Conservation (phyloP, 208 protist genomes). For the Endotrypanum monterogeii region DNA sequence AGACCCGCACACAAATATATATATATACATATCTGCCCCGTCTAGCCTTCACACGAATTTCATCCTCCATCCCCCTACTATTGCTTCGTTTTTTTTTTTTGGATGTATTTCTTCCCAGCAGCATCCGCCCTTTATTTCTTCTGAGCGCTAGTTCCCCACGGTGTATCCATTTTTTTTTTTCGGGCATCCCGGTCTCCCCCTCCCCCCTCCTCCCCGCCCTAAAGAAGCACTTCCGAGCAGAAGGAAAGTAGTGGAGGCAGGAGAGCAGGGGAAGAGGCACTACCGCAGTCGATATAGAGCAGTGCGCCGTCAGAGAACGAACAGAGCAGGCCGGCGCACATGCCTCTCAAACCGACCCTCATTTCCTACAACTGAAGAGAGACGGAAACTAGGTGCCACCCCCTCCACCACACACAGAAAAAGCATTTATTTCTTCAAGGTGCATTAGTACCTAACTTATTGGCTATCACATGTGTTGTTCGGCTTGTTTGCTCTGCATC, state of each 20-base stretch:
- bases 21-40: no score
- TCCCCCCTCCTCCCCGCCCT: no score
- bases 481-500: slow-evolving; percentile 12
- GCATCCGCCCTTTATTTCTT: neutral
- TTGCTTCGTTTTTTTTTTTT: no score
- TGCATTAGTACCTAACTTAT: slow-evolving; percentile 2
- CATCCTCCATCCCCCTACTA: no score
- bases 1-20: no score
- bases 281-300: neutral
- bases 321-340: neutral
- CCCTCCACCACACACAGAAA: no score
- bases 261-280: neutral
- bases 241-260: neutral
- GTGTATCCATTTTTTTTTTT: neutral
- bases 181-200: neutral
- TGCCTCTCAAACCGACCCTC: neutral
- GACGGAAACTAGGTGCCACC: neutral
- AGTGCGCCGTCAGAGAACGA: neutral
- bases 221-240: neutral
- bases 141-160: neutral
- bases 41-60: no score
- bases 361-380: neutral
- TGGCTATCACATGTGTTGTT: neutral
- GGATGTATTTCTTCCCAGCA: neutral
- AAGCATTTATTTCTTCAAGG: neutral